These are phyloP conservation scores for Bremia lactucae DNA, from an alignment of 352 stramenopile genomes.

Conservation along the genomic window DNA sequence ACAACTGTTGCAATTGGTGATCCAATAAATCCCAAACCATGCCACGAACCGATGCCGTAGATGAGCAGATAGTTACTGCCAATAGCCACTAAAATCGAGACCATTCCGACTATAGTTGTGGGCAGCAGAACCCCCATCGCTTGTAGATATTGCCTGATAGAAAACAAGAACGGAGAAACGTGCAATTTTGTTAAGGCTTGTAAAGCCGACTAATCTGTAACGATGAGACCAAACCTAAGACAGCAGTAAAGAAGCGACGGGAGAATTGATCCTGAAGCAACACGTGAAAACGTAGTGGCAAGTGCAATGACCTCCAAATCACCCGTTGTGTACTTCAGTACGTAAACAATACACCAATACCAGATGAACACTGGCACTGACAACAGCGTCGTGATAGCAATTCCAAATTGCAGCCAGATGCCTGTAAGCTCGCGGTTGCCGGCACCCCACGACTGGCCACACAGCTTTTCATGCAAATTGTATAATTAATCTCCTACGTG, in stretches of 20 bases:
- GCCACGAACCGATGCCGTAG: slow-evolving; percentile 41
- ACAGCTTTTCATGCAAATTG: slow-evolving; percentile 24
- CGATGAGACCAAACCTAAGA: slow-evolving; percentile 21
- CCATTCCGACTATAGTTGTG: slow-evolving; percentile 50
- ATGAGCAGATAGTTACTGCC: slow-evolving; percentile 65
- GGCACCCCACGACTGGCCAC: slow-evolving; percentile 61
- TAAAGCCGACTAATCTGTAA: neutral
- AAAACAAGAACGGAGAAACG: neutral
- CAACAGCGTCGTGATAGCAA: slow-evolving; percentile 43
- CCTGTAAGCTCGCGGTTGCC: slow-evolving; percentile 57
- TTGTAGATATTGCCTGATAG: slow-evolving; percentile 54
- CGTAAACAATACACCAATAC: slow-evolving; percentile 56
- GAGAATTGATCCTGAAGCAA: slow-evolving; percentile 45
- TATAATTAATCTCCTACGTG: neutral
- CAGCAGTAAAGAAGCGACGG: slow-evolving; percentile 59
- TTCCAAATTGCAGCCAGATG: slow-evolving; percentile 61
- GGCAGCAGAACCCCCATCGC: slow-evolving; percentile 50
- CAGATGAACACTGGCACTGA: slow-evolving; percentile 49
- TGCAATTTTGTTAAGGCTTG: neutral
- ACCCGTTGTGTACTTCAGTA: slow-evolving; percentile 55
- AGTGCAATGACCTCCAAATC: slow-evolving; percentile 45
- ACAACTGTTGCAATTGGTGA: slow-evolving; percentile 68
- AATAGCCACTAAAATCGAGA: slow-evolving; percentile 47
- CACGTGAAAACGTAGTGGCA: slow-evolving; percentile 44
- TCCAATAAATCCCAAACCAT: slow-evolving; percentile 60